These are phyloP conservation scores for Chloromonas sp. DNA, from an alignment of 163 green algal genomes.

Conservation along the genomic window DNA sequence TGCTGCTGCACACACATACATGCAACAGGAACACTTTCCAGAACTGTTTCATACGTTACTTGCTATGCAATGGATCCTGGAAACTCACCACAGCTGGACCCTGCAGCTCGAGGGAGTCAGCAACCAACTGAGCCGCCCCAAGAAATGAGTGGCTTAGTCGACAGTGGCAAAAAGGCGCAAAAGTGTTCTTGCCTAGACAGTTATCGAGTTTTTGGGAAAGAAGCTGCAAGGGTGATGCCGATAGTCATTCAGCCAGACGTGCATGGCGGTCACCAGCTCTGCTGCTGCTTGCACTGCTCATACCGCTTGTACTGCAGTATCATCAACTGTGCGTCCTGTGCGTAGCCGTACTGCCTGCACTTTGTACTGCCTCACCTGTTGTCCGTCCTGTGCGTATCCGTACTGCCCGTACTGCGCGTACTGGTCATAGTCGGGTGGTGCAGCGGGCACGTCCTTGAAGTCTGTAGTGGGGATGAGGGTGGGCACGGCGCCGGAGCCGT, in stretches of 20 bases:
- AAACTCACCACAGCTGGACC: no score
- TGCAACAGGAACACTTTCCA: neutral
- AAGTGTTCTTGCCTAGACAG: no score
- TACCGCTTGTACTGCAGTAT: no score
- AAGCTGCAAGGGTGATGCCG: neutral
- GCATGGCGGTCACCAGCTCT: neutral
- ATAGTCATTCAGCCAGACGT: neutral
- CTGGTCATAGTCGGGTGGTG: slow-evolving; percentile 4
- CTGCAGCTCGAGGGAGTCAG: no score
- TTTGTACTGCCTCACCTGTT: neutral
- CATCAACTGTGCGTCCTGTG: slow-evolving; percentile 1
- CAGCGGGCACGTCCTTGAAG: neutral
- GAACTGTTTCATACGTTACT: no score
- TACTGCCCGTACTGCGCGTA: slow-evolving; percentile 10
- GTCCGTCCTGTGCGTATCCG: slow-evolving; percentile 1
- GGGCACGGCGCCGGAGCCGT: neutral
- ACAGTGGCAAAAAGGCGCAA: no score
- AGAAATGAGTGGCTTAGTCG: no score
- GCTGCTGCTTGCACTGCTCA: no score
- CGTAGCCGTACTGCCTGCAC: slow-evolving; percentile 5
- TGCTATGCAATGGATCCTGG: no score
- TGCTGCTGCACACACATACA: neutral
- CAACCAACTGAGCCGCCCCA: no score
- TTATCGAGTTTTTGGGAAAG: neutral
- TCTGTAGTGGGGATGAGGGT: neutral